Evolutionary conservation across 1,284 basidiomycete species (phyloP).

Genomic region (Rhodotorula mucilaginosa): DNA sequence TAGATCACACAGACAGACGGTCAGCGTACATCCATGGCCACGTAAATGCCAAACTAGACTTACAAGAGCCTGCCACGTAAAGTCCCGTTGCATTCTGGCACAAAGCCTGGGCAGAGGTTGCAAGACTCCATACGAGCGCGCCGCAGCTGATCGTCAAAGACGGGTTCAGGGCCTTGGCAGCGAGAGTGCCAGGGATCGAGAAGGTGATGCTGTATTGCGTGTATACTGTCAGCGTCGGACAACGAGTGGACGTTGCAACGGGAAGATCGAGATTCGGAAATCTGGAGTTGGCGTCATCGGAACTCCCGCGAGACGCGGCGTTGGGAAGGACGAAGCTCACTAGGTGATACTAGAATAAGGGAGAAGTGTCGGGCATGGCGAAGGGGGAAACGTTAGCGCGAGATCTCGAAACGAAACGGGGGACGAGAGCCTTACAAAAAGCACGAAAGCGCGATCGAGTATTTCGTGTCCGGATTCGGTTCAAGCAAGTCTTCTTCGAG

Average conservation of each 20-base stretch:
- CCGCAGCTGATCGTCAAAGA: slow-evolving; percentile 50
- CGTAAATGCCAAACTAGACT: neutral
- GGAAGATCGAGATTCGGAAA: too few species aligned
- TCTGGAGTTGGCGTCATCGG: too few species aligned
- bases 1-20: too few species aligned
- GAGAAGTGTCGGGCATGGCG: too few species aligned
- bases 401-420: too few species aligned
- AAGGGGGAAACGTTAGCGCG: too few species aligned
- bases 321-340: neutral
- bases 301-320: neutral
- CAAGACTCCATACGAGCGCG: slow-evolving; percentile 51
- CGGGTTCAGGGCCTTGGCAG: slow-evolving; percentile 47
- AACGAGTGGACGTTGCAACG: too few species aligned
- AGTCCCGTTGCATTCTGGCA: slow-evolving; percentile 46
- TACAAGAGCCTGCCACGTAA: slow-evolving; percentile 47
- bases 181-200: slow-evolving; percentile 46
- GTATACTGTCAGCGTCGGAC: too few species aligned
- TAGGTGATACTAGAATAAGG: too few species aligned
- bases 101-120: slow-evolving; percentile 51
- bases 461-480: slow-evolving; percentile 47
- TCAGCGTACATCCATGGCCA: too few species aligned
- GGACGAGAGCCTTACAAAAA: too few species aligned
- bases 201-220: slow-evolving; percentile 11
- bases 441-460: slow-evolving; percentile 49
- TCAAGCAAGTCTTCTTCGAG: slow-evolving; percentile 47